Evolutionary conservation across 768 basidiomycete genomes (phyloP).

Genomic region (Dentipellis fragilis): DNA sequence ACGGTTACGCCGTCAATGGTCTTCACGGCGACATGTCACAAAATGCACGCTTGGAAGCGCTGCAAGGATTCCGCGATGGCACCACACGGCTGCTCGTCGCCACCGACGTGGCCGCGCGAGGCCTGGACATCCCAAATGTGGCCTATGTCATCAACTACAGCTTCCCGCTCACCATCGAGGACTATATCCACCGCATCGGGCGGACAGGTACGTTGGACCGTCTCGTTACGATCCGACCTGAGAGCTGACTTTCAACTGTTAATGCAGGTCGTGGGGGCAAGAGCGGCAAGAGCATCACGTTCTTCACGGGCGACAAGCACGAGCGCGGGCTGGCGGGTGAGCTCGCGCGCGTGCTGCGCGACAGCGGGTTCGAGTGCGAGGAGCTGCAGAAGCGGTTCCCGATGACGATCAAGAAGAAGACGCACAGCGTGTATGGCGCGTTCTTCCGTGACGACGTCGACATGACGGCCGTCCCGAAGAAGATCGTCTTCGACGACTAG

Average conservation of each 20-base stretch:
- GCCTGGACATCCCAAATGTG: conserved; percentile 95
- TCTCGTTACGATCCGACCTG: not conserved
- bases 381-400: conserved; percentile 78
- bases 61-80: conserved; percentile 83
- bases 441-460: conserved; percentile 68
- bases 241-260: not conserved
- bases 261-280: conserved; percentile 75
- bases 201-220: conserved; percentile 52
- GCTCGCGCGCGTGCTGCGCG: conserved; percentile 80
- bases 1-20: conserved; percentile 71
- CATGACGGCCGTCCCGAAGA: conserved; percentile 53
- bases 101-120: conserved; percentile 95
- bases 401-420: conserved; percentile 95
- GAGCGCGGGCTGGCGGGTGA: conserved; percentile 87
- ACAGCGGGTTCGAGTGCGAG: conserved; percentile 75
- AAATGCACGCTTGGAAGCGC: conserved; percentile 68
- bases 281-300: conserved; percentile 86
- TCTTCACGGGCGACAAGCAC: conserved; percentile 89
- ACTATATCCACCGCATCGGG: conserved; percentile 86
- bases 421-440: conserved; percentile 83
- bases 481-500: conserved; percentile 50
- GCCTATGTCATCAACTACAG: conserved; percentile 92
- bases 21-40: conserved; percentile 92
- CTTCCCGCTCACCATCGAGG: conserved; percentile 94
- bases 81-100: conserved; percentile 79